Conservation (phyloP, 352 stramenopile genomes). For the Phytophthora pisi region DNA sequence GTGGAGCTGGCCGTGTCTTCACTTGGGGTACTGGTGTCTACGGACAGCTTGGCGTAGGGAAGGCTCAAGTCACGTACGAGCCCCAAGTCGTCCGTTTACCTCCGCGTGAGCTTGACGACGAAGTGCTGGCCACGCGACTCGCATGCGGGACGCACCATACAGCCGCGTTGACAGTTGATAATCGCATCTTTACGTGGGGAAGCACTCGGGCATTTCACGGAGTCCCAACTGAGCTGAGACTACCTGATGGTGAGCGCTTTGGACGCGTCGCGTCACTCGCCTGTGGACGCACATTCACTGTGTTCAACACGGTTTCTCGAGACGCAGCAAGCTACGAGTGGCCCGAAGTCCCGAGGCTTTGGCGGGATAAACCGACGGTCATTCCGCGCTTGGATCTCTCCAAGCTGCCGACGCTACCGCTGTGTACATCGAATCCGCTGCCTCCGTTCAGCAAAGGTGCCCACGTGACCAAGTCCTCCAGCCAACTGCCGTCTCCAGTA, state of each 20-base stretch:
- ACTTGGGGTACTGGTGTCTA: constrained; percentile 81
- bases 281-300: constrained; percentile 74
- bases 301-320: constrained; percentile 72
- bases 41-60: constrained; percentile 65
- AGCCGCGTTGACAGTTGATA: constrained; percentile 49
- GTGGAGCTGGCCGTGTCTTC: constrained; percentile 46
- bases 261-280: constrained; percentile 59
- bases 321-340: constrained; percentile 64
- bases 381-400: constrained; percentile 60
- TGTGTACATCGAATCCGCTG: constrained; percentile 51
- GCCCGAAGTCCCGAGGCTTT: constrained; percentile 53
- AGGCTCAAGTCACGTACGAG: constrained; percentile 49
- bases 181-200: constrained; percentile 75
- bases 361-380: constrained; percentile 44
- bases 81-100: constrained; percentile 43
- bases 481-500: constrained; percentile 22
- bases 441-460: constrained; percentile 34
- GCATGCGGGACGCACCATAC: constrained; percentile 77
- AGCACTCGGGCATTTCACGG: constrained; percentile 58
- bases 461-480: constrained; percentile 12
- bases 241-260: constrained; percentile 43
- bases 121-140: constrained; percentile 49
- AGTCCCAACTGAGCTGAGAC: constrained; percentile 39
- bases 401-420: constrained; percentile 39
- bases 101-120: constrained; percentile 34